Evolutionary conservation across 73 alveolate genomes (phyloP).

Genomic region (Paramecium pentaurelia): DNA sequence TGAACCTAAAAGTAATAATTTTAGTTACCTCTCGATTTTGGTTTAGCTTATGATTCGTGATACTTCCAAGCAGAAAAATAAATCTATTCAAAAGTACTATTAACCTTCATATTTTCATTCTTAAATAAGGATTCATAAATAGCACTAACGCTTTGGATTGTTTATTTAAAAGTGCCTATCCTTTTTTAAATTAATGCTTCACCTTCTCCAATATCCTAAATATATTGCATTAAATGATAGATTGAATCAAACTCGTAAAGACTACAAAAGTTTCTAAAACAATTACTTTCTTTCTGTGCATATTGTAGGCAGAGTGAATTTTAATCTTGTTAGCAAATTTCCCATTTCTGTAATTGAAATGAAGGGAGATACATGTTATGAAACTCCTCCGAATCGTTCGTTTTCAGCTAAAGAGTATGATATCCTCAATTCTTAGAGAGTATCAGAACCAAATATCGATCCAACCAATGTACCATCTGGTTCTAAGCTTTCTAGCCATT

Average conservation of each 20-base stretch:
- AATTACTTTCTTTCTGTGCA: constrained; percentile 52
- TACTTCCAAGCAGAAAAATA: constrained; percentile 66
- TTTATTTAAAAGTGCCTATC: constrained; percentile 37
- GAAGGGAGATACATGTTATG: constrained; percentile 67
- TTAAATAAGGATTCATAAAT: constrained; percentile 60
- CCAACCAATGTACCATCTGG: not conserved
- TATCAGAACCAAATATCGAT: constrained; percentile 63
- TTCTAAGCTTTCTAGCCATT: not conserved
- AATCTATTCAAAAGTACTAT: constrained; percentile 58
- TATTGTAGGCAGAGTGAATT: constrained; percentile 58
- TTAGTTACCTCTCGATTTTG: constrained; percentile 51
- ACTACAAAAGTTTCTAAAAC: not conserved
- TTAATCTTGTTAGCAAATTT: constrained; percentile 52
- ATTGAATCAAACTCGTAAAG: constrained; percentile 43
- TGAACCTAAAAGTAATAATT: not conserved
- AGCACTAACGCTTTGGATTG: constrained; percentile 58
- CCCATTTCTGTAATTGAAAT: constrained; percentile 62
- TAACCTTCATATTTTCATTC: constrained; percentile 23
- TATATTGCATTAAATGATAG: constrained; percentile 43
- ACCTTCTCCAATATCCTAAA: constrained; percentile 63
- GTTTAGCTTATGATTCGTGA: constrained; percentile 55
- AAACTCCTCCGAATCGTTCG: constrained; percentile 70
- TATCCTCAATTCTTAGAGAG: constrained; percentile 62
- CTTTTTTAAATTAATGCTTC: constrained; percentile 54
- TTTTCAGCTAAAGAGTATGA: constrained; percentile 65